phyloP scores from a whole-genome alignment of 768 basidiomycete species.

The Hysterangium stoloniferum region DNA sequence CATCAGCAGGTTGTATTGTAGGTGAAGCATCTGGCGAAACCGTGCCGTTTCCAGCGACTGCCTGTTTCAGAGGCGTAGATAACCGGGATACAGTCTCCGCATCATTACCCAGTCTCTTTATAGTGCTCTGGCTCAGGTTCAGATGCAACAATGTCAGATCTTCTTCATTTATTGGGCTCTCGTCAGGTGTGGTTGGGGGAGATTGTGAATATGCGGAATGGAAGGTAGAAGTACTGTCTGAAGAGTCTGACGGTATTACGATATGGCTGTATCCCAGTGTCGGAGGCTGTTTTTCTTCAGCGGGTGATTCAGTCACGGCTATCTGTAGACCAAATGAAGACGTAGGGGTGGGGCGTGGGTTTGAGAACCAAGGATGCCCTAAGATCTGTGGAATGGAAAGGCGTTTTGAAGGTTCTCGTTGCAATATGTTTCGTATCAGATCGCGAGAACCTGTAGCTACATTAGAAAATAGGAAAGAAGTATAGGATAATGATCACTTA shows the following conservation, averaged over 20 bases:
- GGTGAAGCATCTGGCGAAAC: not conserved
- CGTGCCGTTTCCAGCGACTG: not conserved
- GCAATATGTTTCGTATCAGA: slow-evolving; percentile 69
- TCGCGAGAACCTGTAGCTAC: slow-evolving; percentile 66
- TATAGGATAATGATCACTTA: slow-evolving; percentile 25
- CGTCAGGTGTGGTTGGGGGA: slow-evolving; percentile 24
- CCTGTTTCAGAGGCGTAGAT: not conserved
- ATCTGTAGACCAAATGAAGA: not conserved
- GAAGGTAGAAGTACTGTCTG: slow-evolving; percentile 13
- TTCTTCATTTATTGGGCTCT: slow-evolving; percentile 18
- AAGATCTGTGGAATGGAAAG: slow-evolving; percentile 80
- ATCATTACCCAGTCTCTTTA: not conserved
- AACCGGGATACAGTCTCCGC: not conserved
- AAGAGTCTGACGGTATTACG: slow-evolving; percentile 13
- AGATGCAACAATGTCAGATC: slow-evolving; percentile 8
- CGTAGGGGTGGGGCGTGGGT: slow-evolving; percentile 14
- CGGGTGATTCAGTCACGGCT: not conserved
- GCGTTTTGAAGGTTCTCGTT: slow-evolving; percentile 68
- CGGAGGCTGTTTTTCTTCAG: slow-evolving; percentile 9
- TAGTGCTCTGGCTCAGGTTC: slow-evolving; percentile 11
- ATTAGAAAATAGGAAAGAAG: slow-evolving; percentile 4
- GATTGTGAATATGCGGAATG: slow-evolving; percentile 18
- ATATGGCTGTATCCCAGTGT: not conserved
- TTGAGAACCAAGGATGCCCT: slow-evolving; percentile 77
- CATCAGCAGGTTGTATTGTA: not conserved